phyloP scores from a whole-genome alignment of 371 early-diverging fungal species.

The Smittium mucronatum region DNA sequence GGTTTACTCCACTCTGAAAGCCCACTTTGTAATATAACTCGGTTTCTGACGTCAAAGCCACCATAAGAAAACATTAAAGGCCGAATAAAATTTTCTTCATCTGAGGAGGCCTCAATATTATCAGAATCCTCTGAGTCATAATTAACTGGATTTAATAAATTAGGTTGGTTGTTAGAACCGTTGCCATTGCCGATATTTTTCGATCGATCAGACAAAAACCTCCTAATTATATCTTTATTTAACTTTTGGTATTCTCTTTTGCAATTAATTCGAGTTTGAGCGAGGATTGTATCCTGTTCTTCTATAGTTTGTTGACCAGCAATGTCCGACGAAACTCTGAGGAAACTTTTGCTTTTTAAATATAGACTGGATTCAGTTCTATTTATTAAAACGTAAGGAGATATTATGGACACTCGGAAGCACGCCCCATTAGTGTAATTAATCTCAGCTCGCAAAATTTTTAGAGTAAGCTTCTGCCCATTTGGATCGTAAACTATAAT shows the following conservation, averaged over 20 bases:
- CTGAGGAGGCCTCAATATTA: neutral
- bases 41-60: conserved; percentile 61
- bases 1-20: conserved; percentile 86
- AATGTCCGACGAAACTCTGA: conserved; percentile 56
- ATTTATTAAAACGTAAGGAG: conserved; percentile 75
- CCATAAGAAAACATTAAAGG: conserved; percentile 94
- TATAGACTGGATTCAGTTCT: conserved; percentile 71
- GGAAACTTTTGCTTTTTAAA: conserved; percentile 62
- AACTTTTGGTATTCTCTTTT: neutral
- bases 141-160: neutral
- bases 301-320: conserved; percentile 43
- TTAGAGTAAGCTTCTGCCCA: conserved; percentile 50
- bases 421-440: conserved; percentile 27
- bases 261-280: neutral
- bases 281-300: conserved; percentile 8
- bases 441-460: conserved; percentile 37
- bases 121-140: neutral
- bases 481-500: conserved; percentile 52
- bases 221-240: conserved; percentile 7
- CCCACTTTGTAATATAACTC: conserved; percentile 61
- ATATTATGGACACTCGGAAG: conserved; percentile 39
- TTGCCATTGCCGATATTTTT: neutral
- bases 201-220: neutral
- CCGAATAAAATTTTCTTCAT: conserved; percentile 19
- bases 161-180: neutral